Evolutionary conservation across 2,329 filamentous ascomycete genomes (phyloP).

Genomic region (Xylariaceae sp.): DNA sequence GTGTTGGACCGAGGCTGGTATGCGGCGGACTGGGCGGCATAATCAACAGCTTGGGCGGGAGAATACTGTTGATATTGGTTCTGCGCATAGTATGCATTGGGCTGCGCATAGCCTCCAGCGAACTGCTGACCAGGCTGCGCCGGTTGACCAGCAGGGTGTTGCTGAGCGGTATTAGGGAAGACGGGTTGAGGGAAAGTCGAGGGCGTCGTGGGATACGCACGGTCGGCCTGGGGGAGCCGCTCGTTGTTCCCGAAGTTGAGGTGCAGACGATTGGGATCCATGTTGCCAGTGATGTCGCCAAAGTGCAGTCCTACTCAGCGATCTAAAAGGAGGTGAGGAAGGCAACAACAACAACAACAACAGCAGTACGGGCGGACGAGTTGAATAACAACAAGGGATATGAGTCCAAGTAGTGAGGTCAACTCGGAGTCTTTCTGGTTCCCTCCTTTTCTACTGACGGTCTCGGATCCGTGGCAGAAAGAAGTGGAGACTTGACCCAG

Average conservation of each 20-base stretch:
- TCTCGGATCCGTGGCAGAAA: background rate
- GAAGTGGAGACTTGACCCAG: background rate
- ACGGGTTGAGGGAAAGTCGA: conserved; percentile 95
- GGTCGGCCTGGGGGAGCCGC: conserved; percentile 58
- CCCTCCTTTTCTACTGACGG: background rate
- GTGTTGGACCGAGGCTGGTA: conserved; percentile 52
- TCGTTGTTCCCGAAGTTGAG: conserved; percentile 65
- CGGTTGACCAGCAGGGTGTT: conserved; percentile 46
- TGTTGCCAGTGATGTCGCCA: conserved; percentile 30
- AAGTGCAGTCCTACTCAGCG: background rate
- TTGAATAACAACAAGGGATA: background rate
- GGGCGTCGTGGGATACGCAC: conserved; percentile 79
- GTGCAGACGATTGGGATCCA: conserved; percentile 55
- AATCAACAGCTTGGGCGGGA: conserved; percentile 27
- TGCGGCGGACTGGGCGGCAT: conserved; percentile 27
- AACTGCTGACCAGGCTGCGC: conserved; percentile 40
- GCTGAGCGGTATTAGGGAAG: conserved; percentile 42
- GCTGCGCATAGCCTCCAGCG: conserved; percentile 41
- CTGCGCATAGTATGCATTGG: conserved; percentile 57
- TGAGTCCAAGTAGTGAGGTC: background rate
- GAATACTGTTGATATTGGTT: conserved; percentile 48
- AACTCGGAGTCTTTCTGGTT: background rate
- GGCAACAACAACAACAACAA: background rate
- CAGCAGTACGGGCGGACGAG: background rate
- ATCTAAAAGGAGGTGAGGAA: background rate